phyloP scores from a whole-genome alignment of 331 rosid species.

The Spiraea crenata region DNA sequence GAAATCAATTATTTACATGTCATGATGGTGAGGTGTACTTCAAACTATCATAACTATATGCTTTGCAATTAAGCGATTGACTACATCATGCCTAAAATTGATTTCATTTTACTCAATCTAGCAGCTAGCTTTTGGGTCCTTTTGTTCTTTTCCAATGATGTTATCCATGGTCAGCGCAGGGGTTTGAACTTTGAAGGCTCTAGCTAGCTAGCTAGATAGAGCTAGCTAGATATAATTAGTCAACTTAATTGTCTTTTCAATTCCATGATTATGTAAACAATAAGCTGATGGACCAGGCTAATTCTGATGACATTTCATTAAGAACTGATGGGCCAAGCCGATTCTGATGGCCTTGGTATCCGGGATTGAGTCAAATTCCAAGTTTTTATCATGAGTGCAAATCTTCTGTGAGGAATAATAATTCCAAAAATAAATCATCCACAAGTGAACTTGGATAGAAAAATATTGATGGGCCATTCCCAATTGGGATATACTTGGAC shows the following conservation, averaged over 20 bases:
- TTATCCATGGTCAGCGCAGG: not conserved
- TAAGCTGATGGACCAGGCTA: not conserved
- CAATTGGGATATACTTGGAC: too few relatives aligned
- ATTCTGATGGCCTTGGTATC: not conserved
- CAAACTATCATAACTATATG: not conserved
- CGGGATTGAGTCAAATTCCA: not conserved
- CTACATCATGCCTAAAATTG: not conserved
- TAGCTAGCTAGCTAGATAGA: too few relatives aligned
- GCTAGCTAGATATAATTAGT: too few relatives aligned
- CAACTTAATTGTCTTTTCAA: too few relatives aligned
- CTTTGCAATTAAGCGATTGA: not conserved
- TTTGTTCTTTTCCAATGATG: slow-evolving; percentile 2
- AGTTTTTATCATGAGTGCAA: too few relatives aligned
- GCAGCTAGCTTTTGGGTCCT: not conserved
- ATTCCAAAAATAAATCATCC: not conserved
- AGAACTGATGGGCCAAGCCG: not conserved
- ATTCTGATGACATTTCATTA: too few relatives aligned
- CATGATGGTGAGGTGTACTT: slow-evolving; percentile 1
- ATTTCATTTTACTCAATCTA: not conserved
- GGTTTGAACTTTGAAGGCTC: too few relatives aligned
- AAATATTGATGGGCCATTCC: too few relatives aligned
- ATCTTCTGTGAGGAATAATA: too few relatives aligned
- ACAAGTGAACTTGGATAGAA: not conserved
- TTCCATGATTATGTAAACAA: too few relatives aligned
- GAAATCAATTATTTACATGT: not conserved